Evolutionary conservation across 306 rosid species (phyloP).

Genomic region (Senna siamea): DNA sequence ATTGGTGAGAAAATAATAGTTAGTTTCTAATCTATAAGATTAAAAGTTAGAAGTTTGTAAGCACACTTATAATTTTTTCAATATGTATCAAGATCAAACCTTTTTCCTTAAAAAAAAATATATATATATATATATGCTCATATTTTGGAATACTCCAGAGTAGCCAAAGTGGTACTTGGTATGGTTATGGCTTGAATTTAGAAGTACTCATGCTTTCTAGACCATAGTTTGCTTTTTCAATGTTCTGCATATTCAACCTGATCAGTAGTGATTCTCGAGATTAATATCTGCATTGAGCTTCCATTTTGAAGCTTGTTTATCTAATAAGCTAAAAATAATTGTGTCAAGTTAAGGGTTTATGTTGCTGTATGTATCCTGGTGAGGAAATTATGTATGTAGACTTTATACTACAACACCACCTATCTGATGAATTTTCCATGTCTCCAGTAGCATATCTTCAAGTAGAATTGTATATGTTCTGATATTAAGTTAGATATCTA

Average conservation of each 20-base stretch:
- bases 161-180: too few species aligned
- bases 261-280: slow-evolving; percentile 8
- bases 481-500: slow-evolving; percentile 30
- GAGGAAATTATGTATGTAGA: background rate
- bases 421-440: slow-evolving; percentile 33
- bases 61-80: too few species aligned
- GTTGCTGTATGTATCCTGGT: slow-evolving; percentile 23
- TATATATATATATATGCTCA: too few species aligned
- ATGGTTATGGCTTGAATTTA: too few species aligned
- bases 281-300: slow-evolving; percentile 19
- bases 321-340: background rate
- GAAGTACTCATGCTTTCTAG: too few species aligned
- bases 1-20: too few species aligned
- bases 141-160: too few species aligned
- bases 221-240: background rate
- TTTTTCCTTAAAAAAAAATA: too few species aligned
- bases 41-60: too few species aligned
- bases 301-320: background rate
- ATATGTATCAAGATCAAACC: too few species aligned
- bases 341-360: slow-evolving; percentile 16
- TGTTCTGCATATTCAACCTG: slow-evolving; percentile 12
- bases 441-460: slow-evolving; percentile 22
- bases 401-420: slow-evolving; percentile 1
- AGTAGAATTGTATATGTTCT: slow-evolving; percentile 6
- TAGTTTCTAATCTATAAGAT: too few species aligned